These are phyloP conservation scores for Trichophyton rubrum DNA, from an alignment of 2,329 filamentous ascomycete genomes.

Conservation along the genomic window DNA sequence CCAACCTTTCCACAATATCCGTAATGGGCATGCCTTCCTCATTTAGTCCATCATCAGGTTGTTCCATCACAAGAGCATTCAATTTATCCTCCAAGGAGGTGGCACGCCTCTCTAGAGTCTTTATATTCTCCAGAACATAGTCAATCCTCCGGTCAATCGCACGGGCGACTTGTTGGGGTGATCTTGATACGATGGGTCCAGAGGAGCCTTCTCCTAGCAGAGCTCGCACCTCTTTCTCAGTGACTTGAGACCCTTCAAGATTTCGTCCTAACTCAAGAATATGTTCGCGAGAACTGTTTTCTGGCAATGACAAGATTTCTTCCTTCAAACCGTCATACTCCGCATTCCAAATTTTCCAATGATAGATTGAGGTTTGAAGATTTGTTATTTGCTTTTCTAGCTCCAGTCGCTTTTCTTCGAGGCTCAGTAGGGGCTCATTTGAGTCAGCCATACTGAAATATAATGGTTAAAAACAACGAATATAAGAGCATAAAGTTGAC, in stretches of 20 bases:
- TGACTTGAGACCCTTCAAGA: slow-evolving; percentile 34
- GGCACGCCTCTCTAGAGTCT: slow-evolving; percentile 60
- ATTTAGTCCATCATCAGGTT: slow-evolving; percentile 39
- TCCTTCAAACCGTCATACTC: slow-evolving; percentile 86
- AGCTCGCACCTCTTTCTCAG: slow-evolving; percentile 42
- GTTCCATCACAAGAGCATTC: slow-evolving; percentile 46
- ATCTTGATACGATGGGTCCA: slow-evolving; percentile 34
- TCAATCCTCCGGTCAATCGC: slow-evolving; percentile 66
- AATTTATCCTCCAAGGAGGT: slow-evolving; percentile 57
- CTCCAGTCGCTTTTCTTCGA: slow-evolving; percentile 61
- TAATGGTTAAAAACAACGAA: background rate
- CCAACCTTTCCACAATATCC: slow-evolving; percentile 84
- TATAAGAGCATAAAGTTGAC: background rate
- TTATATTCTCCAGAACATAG: slow-evolving; percentile 74
- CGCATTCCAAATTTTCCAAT: slow-evolving; percentile 84
- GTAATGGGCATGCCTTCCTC: slow-evolving; percentile 63
- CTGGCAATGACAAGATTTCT: slow-evolving; percentile 51
- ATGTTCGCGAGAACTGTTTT: slow-evolving; percentile 39
- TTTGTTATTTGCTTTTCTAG: slow-evolving; percentile 65
- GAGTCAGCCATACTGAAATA: slow-evolving; percentile 9
- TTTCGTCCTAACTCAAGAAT: slow-evolving; percentile 39
- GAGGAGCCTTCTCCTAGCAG: slow-evolving; percentile 36
- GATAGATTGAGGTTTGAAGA: slow-evolving; percentile 61
- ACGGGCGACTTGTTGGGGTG: slow-evolving; percentile 51
- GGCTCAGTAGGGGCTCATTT: slow-evolving; percentile 34